Evolutionary conservation across 768 basidiomycete genomes (phyloP).

Genomic region (Albatrellus ellisii): DNA sequence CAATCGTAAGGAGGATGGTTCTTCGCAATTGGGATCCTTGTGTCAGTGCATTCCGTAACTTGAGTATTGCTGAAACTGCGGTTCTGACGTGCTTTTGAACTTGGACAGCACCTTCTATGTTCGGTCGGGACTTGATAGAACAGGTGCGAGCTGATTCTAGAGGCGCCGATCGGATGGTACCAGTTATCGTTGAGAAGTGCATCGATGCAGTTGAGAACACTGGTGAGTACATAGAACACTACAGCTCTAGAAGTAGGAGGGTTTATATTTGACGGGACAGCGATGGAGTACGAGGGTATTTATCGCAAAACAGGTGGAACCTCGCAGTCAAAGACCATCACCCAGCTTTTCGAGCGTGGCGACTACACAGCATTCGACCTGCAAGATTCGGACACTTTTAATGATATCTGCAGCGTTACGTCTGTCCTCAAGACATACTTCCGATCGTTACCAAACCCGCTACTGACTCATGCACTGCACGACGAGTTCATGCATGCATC

Average conservation of each 20-base stretch:
- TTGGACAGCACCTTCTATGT: slow-evolving; percentile 89
- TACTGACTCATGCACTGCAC: slow-evolving; percentile 84
- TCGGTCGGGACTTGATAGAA: slow-evolving; percentile 78
- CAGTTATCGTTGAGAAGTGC: slow-evolving; percentile 90
- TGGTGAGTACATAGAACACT: slow-evolving; percentile 35
- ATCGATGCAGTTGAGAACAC: slow-evolving; percentile 83
- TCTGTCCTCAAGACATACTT: slow-evolving; percentile 96
- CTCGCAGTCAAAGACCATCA: slow-evolving; percentile 84
- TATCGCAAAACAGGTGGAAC: slow-evolving; percentile 97
- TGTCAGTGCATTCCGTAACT: slow-evolving; percentile 29
- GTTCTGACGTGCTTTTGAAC: too few species aligned
- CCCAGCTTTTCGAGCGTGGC: slow-evolving; percentile 87
- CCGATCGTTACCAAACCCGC: slow-evolving; percentile 80
- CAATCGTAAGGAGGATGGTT: slow-evolving; percentile 7
- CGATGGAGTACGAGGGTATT: slow-evolving; percentile 93
- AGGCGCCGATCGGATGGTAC: slow-evolving; percentile 51
- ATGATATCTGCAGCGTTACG: slow-evolving; percentile 94
- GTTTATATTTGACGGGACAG: slow-evolving; percentile 24
- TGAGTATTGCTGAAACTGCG: too few species aligned
- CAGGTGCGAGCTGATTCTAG: slow-evolving; percentile 63
- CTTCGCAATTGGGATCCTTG: slow-evolving; percentile 8
- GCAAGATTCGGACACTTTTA: slow-evolving; percentile 77
- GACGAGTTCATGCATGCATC: slow-evolving; percentile 79
- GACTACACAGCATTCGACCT: slow-evolving; percentile 86
- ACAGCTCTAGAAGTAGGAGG: neutral